These are phyloP conservation scores for Lachnum nothofagi DNA, from an alignment of 2,329 filamentous ascomycete species.

Conservation along the genomic window DNA sequence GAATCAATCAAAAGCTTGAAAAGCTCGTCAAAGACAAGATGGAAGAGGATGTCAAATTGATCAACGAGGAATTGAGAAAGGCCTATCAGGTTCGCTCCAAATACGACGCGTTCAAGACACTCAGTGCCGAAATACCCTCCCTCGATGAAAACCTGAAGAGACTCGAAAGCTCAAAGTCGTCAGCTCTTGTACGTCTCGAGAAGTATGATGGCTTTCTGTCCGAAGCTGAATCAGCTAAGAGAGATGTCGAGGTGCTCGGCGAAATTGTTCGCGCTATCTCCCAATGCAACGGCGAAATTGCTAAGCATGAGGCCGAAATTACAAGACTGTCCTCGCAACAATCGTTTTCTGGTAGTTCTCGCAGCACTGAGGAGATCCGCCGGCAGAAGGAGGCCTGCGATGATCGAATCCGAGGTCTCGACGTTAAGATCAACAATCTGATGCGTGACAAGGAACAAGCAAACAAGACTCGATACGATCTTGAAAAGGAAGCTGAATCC, in stretches of 20 bases:
- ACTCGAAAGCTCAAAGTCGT: constrained; percentile 57
- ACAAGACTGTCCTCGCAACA: constrained; percentile 71
- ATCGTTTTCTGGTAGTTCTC: constrained; percentile 56
- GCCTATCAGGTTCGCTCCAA: constrained; percentile 59
- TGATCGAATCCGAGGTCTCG: constrained; percentile 62
- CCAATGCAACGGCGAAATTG: constrained; percentile 67
- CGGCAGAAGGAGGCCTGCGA: constrained; percentile 63
- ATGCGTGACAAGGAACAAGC: constrained; percentile 66
- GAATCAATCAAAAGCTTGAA: constrained; percentile 59
- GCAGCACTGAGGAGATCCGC: constrained; percentile 79
- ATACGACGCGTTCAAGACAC: constrained; percentile 69
- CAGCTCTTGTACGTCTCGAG: constrained; percentile 58
- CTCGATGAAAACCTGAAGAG: constrained; percentile 59
- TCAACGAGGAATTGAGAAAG: constrained; percentile 47
- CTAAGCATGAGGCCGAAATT: constrained; percentile 67
- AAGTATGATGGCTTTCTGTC: constrained; percentile 62
- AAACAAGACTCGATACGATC: constrained; percentile 58
- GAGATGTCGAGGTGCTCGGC: constrained; percentile 68
- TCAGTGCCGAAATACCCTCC: constrained; percentile 65
- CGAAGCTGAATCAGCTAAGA: constrained; percentile 58
- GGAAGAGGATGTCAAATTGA: constrained; percentile 54
- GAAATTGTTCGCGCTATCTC: constrained; percentile 73
- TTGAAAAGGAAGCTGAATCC: constrained; percentile 76
- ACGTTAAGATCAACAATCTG: constrained; percentile 60
- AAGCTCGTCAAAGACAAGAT: constrained; percentile 58